Evolutionary conservation across 257 asterid genomes (phyloP).

Genomic region (Solanum tacnaense): DNA sequence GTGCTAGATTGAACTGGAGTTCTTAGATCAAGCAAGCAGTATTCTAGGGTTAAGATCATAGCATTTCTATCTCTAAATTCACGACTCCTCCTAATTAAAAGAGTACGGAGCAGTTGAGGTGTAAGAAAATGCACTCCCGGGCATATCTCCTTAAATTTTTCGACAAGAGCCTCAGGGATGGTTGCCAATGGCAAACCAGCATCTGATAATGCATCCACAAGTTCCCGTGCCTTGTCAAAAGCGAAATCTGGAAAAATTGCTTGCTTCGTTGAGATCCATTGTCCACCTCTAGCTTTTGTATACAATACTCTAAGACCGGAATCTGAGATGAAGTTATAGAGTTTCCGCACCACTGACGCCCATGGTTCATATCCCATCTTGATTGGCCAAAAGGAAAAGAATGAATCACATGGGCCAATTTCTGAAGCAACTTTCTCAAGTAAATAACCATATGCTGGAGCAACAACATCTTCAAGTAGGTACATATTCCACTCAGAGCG

Average conservation of each 20-base stretch:
- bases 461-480: constrained; percentile 84
- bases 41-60: constrained; percentile 75
- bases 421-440: constrained; percentile 75
- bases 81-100: constrained; percentile 59
- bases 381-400: constrained; percentile 82
- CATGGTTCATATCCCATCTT: constrained; percentile 70
- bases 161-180: constrained; percentile 57
- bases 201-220: constrained; percentile 65
- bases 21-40: constrained; percentile 76
- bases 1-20: constrained; percentile 45
- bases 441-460: constrained; percentile 90
- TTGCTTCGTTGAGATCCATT: constrained; percentile 87
- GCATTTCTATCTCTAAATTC: constrained; percentile 70
- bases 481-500: constrained; percentile 92
- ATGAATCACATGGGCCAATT: constrained; percentile 69
- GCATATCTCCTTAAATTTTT: constrained; percentile 60
- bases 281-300: constrained; percentile 90
- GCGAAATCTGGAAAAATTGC: constrained; percentile 84
- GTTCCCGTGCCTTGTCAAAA: constrained; percentile 60
- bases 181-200: constrained; percentile 76
- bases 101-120: constrained; percentile 78
- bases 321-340: constrained; percentile 62
- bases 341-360: constrained; percentile 67
- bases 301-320: constrained; percentile 56
- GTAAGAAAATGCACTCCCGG: constrained; percentile 76